Percentiles rank a stretch among this genome's conserved stretches.
phyloP scores from a whole-genome alignment of 2,329 filamentous ascomycete species.

The Phialocephala sp. region DNA sequence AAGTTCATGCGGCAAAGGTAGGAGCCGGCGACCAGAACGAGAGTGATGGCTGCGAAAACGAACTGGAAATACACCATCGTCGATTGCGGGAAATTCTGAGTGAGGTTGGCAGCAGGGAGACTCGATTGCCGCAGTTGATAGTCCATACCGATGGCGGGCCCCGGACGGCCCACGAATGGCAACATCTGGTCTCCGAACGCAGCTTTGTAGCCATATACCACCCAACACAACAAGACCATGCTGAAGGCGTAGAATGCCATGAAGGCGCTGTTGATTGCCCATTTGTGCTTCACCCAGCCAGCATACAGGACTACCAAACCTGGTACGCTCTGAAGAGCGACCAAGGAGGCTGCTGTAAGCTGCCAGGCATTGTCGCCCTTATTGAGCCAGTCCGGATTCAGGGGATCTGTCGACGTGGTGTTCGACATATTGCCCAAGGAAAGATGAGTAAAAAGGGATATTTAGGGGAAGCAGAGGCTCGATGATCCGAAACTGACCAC shows the following conservation, averaged over 20 bases:
- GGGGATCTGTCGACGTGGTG: background rate
- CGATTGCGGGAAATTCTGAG: conserved; percentile 50
- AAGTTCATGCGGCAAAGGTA: conserved; percentile 57
- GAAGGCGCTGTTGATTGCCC: conserved; percentile 55
- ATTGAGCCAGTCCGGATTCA: conserved; percentile 43
- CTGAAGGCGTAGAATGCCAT: conserved; percentile 58
- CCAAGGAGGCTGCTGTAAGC: conserved; percentile 55
- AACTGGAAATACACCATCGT: conserved; percentile 61
- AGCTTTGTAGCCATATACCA: conserved; percentile 55
- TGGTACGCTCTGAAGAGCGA: conserved; percentile 55
- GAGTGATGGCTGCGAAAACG: conserved; percentile 57
- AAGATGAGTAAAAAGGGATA: background rate
- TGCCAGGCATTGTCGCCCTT: conserved; percentile 59
- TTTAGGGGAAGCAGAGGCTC: background rate
- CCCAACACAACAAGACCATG: conserved; percentile 54
- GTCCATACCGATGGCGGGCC: conserved; percentile 47
- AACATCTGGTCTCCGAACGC: conserved; percentile 55
- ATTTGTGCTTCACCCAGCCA: conserved; percentile 54
- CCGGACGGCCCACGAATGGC: conserved; percentile 54
- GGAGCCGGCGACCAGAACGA: conserved; percentile 53
- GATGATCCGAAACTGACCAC: background rate
- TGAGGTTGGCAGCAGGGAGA: conserved; percentile 49
- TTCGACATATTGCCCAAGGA: conserved; percentile 6
- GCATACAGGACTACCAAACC: conserved; percentile 56
- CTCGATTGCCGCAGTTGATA: conserved; percentile 49